phyloP scores from a whole-genome alignment of 768 basidiomycete species.

The Rhizopogon vesiculosus region DNA sequence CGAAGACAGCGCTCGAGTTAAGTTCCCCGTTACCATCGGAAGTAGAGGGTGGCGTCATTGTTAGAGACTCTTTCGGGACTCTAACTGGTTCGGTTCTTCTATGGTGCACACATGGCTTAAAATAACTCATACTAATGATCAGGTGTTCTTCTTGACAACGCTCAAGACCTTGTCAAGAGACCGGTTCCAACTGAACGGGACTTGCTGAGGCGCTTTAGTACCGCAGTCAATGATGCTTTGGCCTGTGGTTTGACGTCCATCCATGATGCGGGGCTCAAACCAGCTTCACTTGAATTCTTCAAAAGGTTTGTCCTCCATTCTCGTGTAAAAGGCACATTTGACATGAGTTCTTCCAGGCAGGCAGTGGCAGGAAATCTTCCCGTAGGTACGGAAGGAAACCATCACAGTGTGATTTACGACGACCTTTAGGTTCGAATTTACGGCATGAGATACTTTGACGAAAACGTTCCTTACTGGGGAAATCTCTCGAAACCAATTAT shows the following conservation, averaged over 20 bases:
- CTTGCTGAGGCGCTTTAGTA: conserved; percentile 54
- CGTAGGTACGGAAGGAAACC: conserved; percentile 28
- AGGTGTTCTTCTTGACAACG: conserved; percentile 85
- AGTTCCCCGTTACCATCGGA: conserved; percentile 61
- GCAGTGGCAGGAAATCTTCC: conserved; percentile 58
- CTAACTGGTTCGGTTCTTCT: conserved; percentile 57
- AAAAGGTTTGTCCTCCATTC: conserved; percentile 38
- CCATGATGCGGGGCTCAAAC: conserved; percentile 79
- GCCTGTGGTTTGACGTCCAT: conserved; percentile 73
- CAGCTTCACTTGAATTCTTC: conserved; percentile 71
- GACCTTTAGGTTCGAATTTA: conserved; percentile 64
- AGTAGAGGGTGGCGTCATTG: conserved; percentile 78
- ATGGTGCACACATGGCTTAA: not conserved
- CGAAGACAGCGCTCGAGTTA: conserved; percentile 48
- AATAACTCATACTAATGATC: conserved; percentile 6
- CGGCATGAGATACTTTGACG: conserved; percentile 71
- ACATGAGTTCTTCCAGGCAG: conserved; percentile 40
- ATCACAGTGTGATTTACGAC: conserved; percentile 3
- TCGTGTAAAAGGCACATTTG: not conserved
- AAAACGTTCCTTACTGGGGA: conserved; percentile 69
- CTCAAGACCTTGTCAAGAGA: conserved; percentile 66
- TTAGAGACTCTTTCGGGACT: conserved; percentile 58
- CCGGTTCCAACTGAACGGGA: conserved; percentile 63
- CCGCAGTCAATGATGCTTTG: conserved; percentile 64
- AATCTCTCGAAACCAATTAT: conserved; percentile 53